Conservation (phyloP, 306 rosid species). For the Betula pendula region DNA sequence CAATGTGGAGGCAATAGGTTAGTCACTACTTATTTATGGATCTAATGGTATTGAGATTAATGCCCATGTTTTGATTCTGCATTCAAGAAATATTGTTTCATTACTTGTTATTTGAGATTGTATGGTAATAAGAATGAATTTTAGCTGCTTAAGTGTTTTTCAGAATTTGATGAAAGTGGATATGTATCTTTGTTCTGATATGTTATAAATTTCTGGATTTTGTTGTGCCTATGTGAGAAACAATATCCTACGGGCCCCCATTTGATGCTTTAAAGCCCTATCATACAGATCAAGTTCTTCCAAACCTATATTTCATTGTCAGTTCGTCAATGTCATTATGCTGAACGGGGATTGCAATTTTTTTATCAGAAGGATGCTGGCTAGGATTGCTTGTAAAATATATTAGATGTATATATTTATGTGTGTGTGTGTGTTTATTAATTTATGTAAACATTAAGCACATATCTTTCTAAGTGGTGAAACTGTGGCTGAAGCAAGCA, state of each 20-base stretch:
- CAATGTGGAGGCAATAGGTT: slow-evolving; percentile 19
- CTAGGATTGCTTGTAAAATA: not conserved
- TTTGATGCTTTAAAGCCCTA: not conserved
- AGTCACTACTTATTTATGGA: not conserved
- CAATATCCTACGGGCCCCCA: not conserved
- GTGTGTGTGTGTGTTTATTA: too few species aligned
- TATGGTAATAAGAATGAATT: not conserved
- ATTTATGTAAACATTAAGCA: not conserved
- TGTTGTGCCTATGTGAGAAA: not conserved
- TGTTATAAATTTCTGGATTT: not conserved
- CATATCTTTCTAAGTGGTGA: not conserved
- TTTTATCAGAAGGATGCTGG: not conserved
- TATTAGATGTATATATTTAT: too few species aligned
- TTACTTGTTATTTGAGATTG: not conserved
- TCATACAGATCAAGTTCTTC: not conserved
- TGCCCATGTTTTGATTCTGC: slow-evolving; percentile 3
- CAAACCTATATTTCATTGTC: not conserved
- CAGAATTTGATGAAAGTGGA: not conserved
- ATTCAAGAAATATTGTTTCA: not conserved
- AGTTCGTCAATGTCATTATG: not conserved
- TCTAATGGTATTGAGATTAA: not conserved
- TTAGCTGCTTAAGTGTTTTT: not conserved
- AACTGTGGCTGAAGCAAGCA: not conserved
- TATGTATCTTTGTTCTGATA: not conserved
- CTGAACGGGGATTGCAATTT: not conserved